Conservation (phyloP, 1,284 basidiomycete genomes). For the Ceratobasidium sp. region DNA sequence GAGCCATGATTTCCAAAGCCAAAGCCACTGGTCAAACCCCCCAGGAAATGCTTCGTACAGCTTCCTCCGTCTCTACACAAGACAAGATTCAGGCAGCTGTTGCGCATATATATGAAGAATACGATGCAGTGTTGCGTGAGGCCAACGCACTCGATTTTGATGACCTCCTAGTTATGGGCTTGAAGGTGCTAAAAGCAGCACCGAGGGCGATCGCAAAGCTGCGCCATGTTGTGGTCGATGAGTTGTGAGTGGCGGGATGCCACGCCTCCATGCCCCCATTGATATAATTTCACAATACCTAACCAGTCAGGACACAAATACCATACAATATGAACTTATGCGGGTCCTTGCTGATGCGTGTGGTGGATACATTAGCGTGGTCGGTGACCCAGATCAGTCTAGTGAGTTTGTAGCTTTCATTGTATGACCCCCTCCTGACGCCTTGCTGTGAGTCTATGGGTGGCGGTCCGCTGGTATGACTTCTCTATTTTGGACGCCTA, state of each 20-base stretch:
- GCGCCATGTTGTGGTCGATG: conserved; percentile 83
- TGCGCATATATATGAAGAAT: conserved; percentile 68
- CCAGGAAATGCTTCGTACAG: conserved; percentile 54
- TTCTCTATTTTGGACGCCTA: neutral
- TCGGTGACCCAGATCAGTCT: conserved; percentile 92
- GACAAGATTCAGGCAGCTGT: conserved; percentile 46
- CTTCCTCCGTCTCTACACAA: conserved; percentile 38
- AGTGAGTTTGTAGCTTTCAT: conserved; percentile 55
- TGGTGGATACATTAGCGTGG: conserved; percentile 70
- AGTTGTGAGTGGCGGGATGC: conserved; percentile 65
- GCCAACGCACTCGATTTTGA: conserved; percentile 88
- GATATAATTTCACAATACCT: conserved; percentile 5
- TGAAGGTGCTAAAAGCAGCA: conserved; percentile 69
- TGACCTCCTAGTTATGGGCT: conserved; percentile 78
- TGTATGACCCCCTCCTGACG: neutral
- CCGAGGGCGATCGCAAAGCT: conserved; percentile 66
- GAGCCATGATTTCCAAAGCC: conserved; percentile 76
- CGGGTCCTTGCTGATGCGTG: conserved; percentile 64
- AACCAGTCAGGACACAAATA: conserved; percentile 83
- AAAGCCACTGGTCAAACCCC: conserved; percentile 75
- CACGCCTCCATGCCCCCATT: conserved; percentile 7
- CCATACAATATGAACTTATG: conserved; percentile 85
- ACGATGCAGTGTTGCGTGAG: conserved; percentile 66
- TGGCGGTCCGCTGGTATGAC: conserved; percentile 74
- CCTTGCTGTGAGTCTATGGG: conserved; percentile 66